phyloP scores from a whole-genome alignment of 257 asterid genomes.

The Asclepias syriaca region DNA sequence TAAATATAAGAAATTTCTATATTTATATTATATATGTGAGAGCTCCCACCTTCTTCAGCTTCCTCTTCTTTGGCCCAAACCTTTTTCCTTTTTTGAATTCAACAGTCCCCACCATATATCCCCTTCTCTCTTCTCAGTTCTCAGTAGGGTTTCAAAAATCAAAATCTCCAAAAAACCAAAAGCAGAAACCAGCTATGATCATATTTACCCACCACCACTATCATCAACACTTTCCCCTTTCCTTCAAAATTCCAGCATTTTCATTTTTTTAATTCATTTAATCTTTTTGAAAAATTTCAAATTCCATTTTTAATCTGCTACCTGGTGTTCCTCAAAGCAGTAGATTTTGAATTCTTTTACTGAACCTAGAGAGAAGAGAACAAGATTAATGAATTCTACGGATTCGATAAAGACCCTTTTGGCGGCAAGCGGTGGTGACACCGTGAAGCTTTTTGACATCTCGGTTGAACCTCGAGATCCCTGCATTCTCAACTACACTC shows the following conservation, averaged over 20 bases:
- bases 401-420: conserved; percentile 56
- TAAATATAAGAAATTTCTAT: too few species aligned
- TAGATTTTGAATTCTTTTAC: not conserved
- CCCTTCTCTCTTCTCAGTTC: not conserved
- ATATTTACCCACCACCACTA: conserved; percentile 1
- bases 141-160: conserved; percentile 24
- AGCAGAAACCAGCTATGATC: conserved; percentile 12
- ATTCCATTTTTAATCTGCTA: not conserved
- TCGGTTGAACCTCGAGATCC: conserved; percentile 78
- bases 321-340: not conserved
- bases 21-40: too few species aligned
- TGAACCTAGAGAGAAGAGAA: not conserved
- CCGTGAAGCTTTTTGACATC: conserved; percentile 87
- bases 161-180: conserved; percentile 4
- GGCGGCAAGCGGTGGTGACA: conserved; percentile 88
- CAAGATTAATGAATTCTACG: conserved; percentile 41
- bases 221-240: conserved; percentile 7
- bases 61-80: not conserved
- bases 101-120: not conserved
- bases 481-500: conserved; percentile 67
- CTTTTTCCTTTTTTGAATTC: conserved; percentile 20
- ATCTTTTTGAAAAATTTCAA: not conserved
- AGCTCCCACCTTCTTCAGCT: not conserved
- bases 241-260: not conserved
- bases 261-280: conserved; percentile 8